Base-by-base conservation (phyloP, 352 stramenopile species). In the Peronospora tabacina region DNA sequence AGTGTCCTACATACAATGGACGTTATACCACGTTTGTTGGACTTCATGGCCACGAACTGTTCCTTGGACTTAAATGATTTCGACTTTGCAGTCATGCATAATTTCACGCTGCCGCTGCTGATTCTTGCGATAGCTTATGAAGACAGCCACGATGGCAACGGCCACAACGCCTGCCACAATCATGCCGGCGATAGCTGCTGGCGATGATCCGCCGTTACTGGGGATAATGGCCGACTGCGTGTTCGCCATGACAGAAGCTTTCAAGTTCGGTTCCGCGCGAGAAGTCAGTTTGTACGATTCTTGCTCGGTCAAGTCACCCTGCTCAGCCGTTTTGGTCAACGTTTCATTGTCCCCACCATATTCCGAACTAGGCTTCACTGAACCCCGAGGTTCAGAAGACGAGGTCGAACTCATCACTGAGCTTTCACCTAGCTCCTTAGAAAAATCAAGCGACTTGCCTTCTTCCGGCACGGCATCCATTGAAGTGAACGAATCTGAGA, bases 51-150 rank as follows among this genome's bases (percentile, higher is more conserved):
- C 22, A 6, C 22, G 3, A 26, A 26, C 3, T 32, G 2, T 32
- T 32, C 10, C 10, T 32, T 12, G 28, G 19, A 28, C 28, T 59
- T 70, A 74, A 55, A 69, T 61, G 47, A 65, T 38, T 29, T 74
- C 46, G 55, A 70, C 63, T 17, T 61, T 53, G 39, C 64, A 60
- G 29, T 85, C 75, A 52, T 77, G 68, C 70, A 87, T 82, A 39
- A 87, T 84, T 42, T 85, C 71, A 38, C 61, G 68, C 60, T 88
- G 74, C 45, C 72, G 72, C 47, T 80, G 57, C 65, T 89, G 75
- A 55, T 89, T 87, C 67, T 85, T 89, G 46, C 68, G 68, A 61
- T 89, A 87, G 61, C 77, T 84, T 15, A 74, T 52, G 37, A 84
- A 78, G 28, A 82, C 68, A 29, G 69, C 64, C 37, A 78, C 38